Evolutionary conservation across 2,329 filamentous ascomycete species (phyloP).

Genomic region (Hypoxylon sp.): DNA sequence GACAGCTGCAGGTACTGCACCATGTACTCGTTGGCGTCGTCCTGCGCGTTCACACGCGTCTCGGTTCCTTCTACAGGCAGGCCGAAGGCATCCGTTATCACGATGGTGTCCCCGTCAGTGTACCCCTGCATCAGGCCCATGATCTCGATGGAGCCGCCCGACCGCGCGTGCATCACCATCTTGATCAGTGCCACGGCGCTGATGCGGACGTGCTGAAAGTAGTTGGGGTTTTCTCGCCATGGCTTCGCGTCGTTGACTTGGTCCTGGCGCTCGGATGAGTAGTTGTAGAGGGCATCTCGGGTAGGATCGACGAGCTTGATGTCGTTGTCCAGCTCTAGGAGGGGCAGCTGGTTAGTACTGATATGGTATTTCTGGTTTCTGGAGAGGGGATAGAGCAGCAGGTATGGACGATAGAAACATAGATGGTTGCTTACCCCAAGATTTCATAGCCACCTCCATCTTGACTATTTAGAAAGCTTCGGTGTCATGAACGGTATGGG

Average conservation of each 20-base stretch:
- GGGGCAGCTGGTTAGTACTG: slow-evolving; percentile 31
- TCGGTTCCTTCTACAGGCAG: slow-evolving; percentile 98
- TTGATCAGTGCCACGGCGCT: slow-evolving; percentile 94
- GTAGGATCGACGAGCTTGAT: slow-evolving; percentile 84
- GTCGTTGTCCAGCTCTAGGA: slow-evolving; percentile 85
- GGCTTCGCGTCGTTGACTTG: slow-evolving; percentile 72
- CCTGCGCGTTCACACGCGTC: slow-evolving; percentile 94
- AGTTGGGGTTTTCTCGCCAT: slow-evolving; percentile 81
- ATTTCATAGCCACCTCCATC: slow-evolving; percentile 69
- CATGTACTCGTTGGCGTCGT: slow-evolving; percentile 97
- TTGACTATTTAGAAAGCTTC: slow-evolving; percentile 35
- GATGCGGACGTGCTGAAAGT: slow-evolving; percentile 95
- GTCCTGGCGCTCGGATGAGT: slow-evolving; percentile 77
- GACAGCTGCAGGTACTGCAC: slow-evolving; percentile 83
- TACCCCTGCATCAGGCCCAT: slow-evolving; percentile 99
- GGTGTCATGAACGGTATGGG: not conserved
- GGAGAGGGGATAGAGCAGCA: too few species aligned
- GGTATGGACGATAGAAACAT: slow-evolving; percentile 13
- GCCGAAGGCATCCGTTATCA: slow-evolving; percentile 94
- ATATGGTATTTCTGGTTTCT: not conserved
- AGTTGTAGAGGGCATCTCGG: slow-evolving; percentile 92
- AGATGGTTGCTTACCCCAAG: slow-evolving; percentile 65
- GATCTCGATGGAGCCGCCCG: slow-evolving; percentile 89
- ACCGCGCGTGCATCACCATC: slow-evolving; percentile 99
- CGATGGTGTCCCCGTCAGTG: slow-evolving; percentile 83